Evolutionary conservation across 2,329 filamentous ascomycete species (phyloP).

Genomic region (Berkeleyomyces rouxiae): DNA sequence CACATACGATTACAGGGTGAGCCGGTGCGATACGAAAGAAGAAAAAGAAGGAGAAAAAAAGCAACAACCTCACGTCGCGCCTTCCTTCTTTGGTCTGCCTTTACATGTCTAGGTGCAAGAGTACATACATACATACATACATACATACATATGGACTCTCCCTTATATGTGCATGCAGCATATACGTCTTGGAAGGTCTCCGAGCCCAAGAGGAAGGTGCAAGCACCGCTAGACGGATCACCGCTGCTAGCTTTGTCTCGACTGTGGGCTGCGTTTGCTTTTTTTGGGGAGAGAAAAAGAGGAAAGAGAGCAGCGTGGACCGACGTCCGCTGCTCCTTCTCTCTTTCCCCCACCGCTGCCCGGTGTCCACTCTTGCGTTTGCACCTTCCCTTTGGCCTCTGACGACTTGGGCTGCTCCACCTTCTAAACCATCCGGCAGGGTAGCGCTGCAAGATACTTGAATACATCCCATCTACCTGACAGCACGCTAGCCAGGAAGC

Average conservation of each 20-base stretch:
- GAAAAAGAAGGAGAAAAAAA: background rate
- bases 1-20: background rate
- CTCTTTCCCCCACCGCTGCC: background rate
- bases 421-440: background rate
- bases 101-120: background rate
- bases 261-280: background rate
- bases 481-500: background rate
- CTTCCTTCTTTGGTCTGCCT: background rate
- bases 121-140: too few species aligned
- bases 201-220: slow-evolving; percentile 6
- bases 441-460: background rate
- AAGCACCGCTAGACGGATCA: background rate
- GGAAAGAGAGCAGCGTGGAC: background rate
- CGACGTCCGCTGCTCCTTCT: background rate
- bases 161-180: too few species aligned
- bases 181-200: background rate
- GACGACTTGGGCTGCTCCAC: background rate
- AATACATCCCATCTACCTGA: background rate
- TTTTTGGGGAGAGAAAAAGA: background rate
- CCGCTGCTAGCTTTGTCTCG: too few species aligned
- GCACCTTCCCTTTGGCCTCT: slow-evolving; percentile 4
- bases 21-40: background rate
- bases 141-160: too few species aligned
- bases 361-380: slow-evolving; percentile 4
- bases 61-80: background rate